These are phyloP conservation scores for Huntiella savannae DNA, from an alignment of 2,329 filamentous ascomycete species.

Conservation along the genomic window DNA sequence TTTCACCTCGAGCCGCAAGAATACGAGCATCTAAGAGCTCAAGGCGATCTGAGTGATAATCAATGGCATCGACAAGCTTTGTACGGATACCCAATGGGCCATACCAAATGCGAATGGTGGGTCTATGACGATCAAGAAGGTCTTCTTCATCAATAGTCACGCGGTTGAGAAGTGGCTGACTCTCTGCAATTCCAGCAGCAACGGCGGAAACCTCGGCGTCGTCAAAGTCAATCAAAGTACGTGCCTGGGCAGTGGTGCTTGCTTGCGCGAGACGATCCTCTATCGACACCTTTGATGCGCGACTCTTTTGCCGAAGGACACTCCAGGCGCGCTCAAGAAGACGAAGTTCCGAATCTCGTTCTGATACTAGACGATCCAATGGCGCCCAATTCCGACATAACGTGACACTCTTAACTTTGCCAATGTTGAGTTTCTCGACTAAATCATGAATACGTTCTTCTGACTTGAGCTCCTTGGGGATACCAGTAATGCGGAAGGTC, in stretches of 20 bases:
- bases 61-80: conserved; percentile 69
- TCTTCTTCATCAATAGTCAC: conserved; percentile 12
- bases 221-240: conserved; percentile 8
- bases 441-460: conserved; percentile 72
- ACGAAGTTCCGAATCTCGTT: conserved; percentile 45
- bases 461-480: conserved; percentile 58
- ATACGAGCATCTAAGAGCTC: conserved; percentile 63
- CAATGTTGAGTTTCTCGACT: conserved; percentile 73
- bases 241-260: neutral
- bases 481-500: conserved; percentile 78
- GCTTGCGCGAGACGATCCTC: neutral
- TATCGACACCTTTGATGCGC: conserved; percentile 13
- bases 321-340: conserved; percentile 73
- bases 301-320: conserved; percentile 42
- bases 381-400: conserved; percentile 75
- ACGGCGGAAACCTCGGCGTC: neutral
- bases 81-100: conserved; percentile 55
- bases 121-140: conserved; percentile 23
- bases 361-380: conserved; percentile 53
- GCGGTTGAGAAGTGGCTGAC: neutral
- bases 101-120: conserved; percentile 57
- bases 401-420: conserved; percentile 72
- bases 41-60: conserved; percentile 81
- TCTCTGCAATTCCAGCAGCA: neutral
- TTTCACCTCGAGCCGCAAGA: conserved; percentile 45